Conservation (phyloP, 352 stramenopile species). For the Phytophthora megakarya region DNA sequence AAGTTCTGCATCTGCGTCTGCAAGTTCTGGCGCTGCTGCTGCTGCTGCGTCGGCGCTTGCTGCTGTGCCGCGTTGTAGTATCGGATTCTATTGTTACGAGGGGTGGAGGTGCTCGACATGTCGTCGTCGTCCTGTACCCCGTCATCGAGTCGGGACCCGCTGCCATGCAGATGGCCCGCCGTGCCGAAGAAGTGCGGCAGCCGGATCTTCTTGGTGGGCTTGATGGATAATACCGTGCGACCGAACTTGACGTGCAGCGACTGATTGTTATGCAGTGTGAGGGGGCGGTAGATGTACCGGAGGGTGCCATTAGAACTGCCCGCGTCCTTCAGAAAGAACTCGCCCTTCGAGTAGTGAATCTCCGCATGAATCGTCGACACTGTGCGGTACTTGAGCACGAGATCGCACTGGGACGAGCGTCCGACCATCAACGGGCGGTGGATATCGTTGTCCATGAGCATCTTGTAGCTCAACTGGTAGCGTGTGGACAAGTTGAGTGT, state of each 20-base stretch:
- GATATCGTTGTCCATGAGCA: constrained; percentile 93
- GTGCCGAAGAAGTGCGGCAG: constrained; percentile 84
- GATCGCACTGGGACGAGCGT: constrained; percentile 93
- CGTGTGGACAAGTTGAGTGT: constrained; percentile 85
- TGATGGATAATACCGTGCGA: constrained; percentile 86
- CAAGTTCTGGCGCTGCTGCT: constrained; percentile 48
- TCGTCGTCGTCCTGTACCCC: constrained; percentile 66
- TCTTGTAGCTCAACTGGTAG: constrained; percentile 91
- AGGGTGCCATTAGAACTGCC: constrained; percentile 94
- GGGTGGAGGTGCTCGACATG: constrained; percentile 55
- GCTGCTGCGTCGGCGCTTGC: constrained; percentile 37
- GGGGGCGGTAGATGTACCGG: constrained; percentile 93
- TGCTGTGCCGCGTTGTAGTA: constrained; percentile 55
- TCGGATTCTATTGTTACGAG: constrained; percentile 71
- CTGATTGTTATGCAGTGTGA: constrained; percentile 91
- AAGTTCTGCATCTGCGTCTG: constrained; percentile 76
- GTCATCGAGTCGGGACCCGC: constrained; percentile 61
- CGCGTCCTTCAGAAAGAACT: constrained; percentile 95
- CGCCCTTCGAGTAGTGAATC: constrained; percentile 93
- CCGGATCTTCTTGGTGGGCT: constrained; percentile 89
- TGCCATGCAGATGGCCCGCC: constrained; percentile 51
- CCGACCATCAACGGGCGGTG: constrained; percentile 91
- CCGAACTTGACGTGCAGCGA: constrained; percentile 89
- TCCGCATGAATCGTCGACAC: constrained; percentile 94
- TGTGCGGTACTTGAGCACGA: constrained; percentile 96